A percentile compares a stretch with the other conserved stretches of the same genome.
Conservation (phyloP, 1,139 yeast genomes). For the Yamadazyma oceani region DNA sequence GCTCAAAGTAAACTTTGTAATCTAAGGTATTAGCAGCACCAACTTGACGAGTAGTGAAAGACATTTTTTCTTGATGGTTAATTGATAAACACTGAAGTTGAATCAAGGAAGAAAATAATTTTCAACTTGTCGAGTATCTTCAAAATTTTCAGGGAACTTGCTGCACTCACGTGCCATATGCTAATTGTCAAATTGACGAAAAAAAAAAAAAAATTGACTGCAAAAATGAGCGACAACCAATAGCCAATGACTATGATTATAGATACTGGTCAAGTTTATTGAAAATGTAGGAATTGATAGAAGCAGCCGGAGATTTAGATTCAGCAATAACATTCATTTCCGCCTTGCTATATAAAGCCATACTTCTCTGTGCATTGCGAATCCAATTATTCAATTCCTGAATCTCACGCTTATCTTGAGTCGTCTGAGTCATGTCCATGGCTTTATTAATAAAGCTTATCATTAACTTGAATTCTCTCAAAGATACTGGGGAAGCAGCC, state of each 20-base stretch:
- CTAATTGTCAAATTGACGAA: conserved; percentile 3
- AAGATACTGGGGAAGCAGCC: conserved; percentile 20
- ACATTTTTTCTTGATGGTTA: conserved; percentile 36
- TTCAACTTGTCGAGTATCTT: background rate
- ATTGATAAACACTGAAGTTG: background rate
- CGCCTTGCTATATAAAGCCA: conserved; percentile 53
- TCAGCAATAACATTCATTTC: conserved; percentile 47
- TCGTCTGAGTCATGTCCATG: conserved; percentile 2
- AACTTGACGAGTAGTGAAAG: conserved; percentile 77
- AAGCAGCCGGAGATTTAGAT: background rate
- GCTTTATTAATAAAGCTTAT: conserved; percentile 21
- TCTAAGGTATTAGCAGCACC: conserved; percentile 93
- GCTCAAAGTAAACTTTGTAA: conserved; percentile 68
- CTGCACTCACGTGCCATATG: conserved; percentile 6
- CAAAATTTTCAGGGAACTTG: background rate
- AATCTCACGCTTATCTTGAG: background rate
- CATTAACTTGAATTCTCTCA: conserved; percentile 37
- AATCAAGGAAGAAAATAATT: background rate
- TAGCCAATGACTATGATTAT: no score
- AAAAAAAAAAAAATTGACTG: background rate
- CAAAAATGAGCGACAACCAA: conserved; percentile 14
- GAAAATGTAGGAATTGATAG: conserved; percentile 12
- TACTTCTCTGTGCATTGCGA: conserved; percentile 54
- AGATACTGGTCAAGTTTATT: conserved; percentile 8
- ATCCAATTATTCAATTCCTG: conserved; percentile 22